Percentiles rank a stretch among this genome's conserved stretches.
Conservation (phyloP, 2,329 filamentous ascomycete species). For the Cucurbitaria berberidis region DNA sequence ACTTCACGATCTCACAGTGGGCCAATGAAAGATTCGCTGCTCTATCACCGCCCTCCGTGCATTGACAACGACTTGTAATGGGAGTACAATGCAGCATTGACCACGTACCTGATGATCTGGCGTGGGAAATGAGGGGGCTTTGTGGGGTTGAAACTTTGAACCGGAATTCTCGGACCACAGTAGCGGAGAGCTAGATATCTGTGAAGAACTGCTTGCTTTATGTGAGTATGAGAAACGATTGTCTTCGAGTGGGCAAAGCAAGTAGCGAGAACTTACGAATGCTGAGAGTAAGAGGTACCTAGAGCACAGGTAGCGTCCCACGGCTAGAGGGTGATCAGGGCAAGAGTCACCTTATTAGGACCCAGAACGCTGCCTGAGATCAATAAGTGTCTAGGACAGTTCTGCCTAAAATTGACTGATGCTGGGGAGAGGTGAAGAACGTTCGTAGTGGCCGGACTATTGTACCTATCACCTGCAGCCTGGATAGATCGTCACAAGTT, state of each 20-base stretch:
- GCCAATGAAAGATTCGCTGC: conserved; percentile 9
- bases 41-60: conserved; percentile 16
- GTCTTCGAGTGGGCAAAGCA: neutral
- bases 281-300: neutral
- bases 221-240: neutral
- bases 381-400: conserved; percentile 5
- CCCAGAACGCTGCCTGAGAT: conserved; percentile 8
- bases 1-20: neutral
- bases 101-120: conserved; percentile 16
- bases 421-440: conserved; percentile 1
- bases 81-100: conserved; percentile 1
- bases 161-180: neutral
- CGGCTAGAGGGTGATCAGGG: neutral
- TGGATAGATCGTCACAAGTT: conserved; percentile 4
- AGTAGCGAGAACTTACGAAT: neutral
- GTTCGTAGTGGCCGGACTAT: conserved; percentile 3
- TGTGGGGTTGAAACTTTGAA: neutral
- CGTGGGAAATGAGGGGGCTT: neutral
- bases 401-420: conserved; percentile 2
- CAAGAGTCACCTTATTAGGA: neutral
- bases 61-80: conserved; percentile 2
- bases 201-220: neutral
- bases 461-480: conserved; percentile 9
- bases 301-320: neutral
- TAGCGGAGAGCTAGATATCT: neutral